Evolutionary conservation across 1,284 basidiomycete genomes (phyloP), one percentile per base, ranked within the genome.

Genomic region (Ustilago cynodontis): DNA sequence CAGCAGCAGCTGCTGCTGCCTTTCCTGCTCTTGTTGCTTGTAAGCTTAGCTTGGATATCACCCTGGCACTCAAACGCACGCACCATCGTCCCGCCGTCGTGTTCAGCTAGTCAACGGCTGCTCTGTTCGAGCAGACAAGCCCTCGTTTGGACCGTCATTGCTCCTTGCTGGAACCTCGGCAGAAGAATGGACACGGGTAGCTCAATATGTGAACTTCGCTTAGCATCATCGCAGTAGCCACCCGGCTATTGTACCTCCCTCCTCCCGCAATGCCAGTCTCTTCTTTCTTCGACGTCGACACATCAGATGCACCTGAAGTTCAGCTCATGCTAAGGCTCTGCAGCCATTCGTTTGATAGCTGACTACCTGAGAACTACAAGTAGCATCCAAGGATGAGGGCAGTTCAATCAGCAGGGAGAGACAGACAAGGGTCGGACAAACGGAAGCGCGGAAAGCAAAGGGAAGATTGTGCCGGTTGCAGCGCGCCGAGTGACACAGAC

Each of bases 141-240:
- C 51, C 31, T 26, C 18, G 20, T 52, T 9, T 54, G 18, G 29
- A 20, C 8, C 52, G 52, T 35, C 16, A 37, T 31, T 37, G 20
- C 49, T 51, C 51, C 29, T 37, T 54, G 52, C 33, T 54, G 52
- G 33, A 10, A 11, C 24, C 52, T 54, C 35, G 52, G 52, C 52
- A 54, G 52, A 54, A 24, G 52, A 54, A 37, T 3, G 9, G 35
- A 37, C 35, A 37, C 35, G 35, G 35, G 35, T 37, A 37, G 35
- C 35, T 11, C 35, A 37, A 37, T 33, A 37, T 16, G 14, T 37
- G 35, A 37, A 16, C 14, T 37, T 37, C 35, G 35, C 35, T 37
- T 37, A 37, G n/a, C n/a, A n/a, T n/a, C n/a, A 37, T 11, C 14
- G 35, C 35, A 37, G 35, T 10, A 37, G 7, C 31, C 31, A 33